Conservation (phyloP, 2,329 filamentous ascomycete species). For the Diaporthe eres region DNA sequence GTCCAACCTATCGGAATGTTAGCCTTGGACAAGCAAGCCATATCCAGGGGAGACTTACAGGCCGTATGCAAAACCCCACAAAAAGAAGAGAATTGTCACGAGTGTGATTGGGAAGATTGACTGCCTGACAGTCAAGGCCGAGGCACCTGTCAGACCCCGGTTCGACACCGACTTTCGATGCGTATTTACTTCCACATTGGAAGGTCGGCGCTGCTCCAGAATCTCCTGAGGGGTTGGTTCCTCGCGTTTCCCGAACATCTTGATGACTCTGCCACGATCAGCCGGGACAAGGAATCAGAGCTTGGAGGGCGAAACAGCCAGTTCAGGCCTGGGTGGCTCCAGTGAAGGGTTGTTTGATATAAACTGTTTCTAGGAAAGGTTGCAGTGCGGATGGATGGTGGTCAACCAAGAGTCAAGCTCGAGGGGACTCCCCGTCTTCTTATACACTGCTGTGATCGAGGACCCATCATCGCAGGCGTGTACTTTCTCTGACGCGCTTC, state of each 20-base stretch:
- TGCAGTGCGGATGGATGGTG: conserved; percentile 5
- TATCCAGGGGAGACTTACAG: background rate
- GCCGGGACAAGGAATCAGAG: background rate
- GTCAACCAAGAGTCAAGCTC: background rate
- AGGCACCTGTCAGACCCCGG: conserved; percentile 45
- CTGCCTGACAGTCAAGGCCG: conserved; percentile 41
- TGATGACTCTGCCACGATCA: background rate
- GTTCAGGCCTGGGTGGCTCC: background rate
- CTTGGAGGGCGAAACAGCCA: background rate
- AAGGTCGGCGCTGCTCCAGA: conserved; percentile 43
- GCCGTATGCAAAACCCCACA: conserved; percentile 62
- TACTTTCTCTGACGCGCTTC: background rate
- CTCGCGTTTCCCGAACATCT: conserved; percentile 46
- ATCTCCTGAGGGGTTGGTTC: conserved; percentile 44
- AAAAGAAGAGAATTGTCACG: conserved; percentile 64
- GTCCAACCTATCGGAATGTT: conserved; percentile 52
- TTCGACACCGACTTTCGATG: conserved; percentile 44
- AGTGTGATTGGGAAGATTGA: conserved; percentile 53
- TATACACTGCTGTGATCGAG: conserved; percentile 5
- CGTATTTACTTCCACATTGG: conserved; percentile 42
- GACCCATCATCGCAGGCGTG: background rate
- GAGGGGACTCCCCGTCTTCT: background rate
- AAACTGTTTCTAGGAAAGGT: conserved; percentile 14
- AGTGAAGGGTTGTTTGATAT: background rate
- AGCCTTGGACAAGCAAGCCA: background rate